phyloP scores from a whole-genome alignment of 2,329 filamentous ascomycete species.

The Colletotrichum falcatum region DNA sequence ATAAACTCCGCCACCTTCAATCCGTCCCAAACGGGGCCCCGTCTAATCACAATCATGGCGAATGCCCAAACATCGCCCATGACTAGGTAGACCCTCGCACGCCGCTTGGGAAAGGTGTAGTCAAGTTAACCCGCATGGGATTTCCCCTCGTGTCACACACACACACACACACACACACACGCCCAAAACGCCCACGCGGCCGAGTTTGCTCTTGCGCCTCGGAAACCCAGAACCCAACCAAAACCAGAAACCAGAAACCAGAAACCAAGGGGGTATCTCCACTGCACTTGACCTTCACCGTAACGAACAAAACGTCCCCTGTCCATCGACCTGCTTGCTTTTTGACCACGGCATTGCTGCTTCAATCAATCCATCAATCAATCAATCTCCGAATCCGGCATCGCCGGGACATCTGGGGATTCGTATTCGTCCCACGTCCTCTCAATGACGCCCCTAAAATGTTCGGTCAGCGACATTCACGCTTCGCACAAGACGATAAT shows the following conservation, averaged over 20 bases:
- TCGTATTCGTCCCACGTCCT: slow-evolving; percentile 56
- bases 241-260: slow-evolving; percentile 12
- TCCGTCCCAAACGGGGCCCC: neutral
- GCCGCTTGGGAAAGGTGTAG: neutral
- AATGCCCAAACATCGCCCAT: neutral
- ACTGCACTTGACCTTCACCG: slow-evolving; percentile 5
- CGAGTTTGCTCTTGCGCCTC: neutral
- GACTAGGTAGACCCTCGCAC: neutral
- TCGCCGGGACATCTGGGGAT: slow-evolving; percentile 33
- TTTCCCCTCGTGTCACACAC: neutral
- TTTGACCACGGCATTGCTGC: neutral
- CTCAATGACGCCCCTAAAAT: slow-evolving; percentile 48
- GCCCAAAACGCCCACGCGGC: slow-evolving; percentile 13
- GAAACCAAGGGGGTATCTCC: slow-evolving; percentile 32
- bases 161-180: too few relatives aligned
- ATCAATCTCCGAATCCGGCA: slow-evolving; percentile 32
- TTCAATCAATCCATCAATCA: too few relatives aligned
- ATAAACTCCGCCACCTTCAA: neutral
- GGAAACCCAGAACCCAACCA: neutral
- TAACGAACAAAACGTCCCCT: slow-evolving; percentile 2
- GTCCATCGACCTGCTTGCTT: neutral
- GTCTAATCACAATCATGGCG: neutral
- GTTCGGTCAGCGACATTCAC: neutral
- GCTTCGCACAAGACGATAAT: neutral
- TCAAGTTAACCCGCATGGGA: slow-evolving; percentile 1